phyloP scores from a whole-genome alignment of 495 filamentous ascomycete species.

The Hypoxylon cercidicola region DNA sequence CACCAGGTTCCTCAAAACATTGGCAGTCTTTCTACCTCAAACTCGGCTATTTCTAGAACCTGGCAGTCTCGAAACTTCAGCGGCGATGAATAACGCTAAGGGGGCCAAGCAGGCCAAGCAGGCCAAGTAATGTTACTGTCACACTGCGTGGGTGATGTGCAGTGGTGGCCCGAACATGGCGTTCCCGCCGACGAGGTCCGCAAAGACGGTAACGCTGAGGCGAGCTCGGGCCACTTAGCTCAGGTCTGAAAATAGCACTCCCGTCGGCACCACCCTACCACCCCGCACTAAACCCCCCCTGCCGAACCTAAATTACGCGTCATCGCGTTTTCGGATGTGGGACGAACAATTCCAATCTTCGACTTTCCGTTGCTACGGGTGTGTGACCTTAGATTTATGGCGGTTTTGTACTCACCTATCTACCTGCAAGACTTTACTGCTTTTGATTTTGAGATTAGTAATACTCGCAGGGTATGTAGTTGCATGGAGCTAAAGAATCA shows the following conservation, averaged over 20 bases:
- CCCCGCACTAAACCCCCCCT: not conserved
- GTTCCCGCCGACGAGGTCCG: constrained; percentile 1
- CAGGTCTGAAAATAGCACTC: constrained; percentile 4
- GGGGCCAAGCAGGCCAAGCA: constrained; percentile 3
- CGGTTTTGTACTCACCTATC: no score
- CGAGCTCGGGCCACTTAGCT: constrained; percentile 15
- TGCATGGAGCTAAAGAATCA: no score
- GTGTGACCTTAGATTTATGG: no score
- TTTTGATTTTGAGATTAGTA: no score
- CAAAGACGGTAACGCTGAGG: constrained; percentile 1
- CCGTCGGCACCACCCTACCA: not conserved
- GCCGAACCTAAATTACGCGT: not conserved
- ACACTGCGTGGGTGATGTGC: constrained; percentile 18
- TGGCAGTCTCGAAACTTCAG: not conserved
- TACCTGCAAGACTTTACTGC: no score
- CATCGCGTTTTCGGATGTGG: not conserved
- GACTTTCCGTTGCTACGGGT: no score
- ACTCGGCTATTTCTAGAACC: no score
- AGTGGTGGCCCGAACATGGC: not conserved
- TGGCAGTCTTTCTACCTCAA: no score
- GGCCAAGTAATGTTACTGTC: constrained; percentile 29
- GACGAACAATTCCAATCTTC: no score
- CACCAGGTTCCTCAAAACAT: no score
- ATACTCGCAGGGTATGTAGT: no score
- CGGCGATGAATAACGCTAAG: constrained; percentile 16